Base-by-base conservation (phyloP, 2,329 filamentous ascomycete species). In the Cladosporium sp. region DNA sequence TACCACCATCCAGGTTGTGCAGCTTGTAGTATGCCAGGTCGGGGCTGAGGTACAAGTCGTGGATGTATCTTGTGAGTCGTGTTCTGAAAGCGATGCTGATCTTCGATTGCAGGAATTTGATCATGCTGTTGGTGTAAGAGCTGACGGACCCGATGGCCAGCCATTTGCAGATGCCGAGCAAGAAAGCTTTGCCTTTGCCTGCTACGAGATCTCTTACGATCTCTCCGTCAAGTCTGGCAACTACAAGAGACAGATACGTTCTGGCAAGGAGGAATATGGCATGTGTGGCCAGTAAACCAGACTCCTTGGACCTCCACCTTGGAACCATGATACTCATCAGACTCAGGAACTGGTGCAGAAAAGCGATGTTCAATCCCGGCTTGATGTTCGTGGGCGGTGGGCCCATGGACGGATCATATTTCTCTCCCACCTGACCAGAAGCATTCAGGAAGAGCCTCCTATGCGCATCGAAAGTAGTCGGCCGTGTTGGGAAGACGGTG, bases 11-110 rank as follows among this genome's bases (percentile, higher is more conserved):
- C 38, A 96, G 71, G 61, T 97, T 97, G 19, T 86, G 81, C 50
- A 98, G 74, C 68, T 95, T 97, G 71, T 97, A 98, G 69, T 95
- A 98, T 64, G 94, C 95, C 56, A 95, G 80, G 59, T 93, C 90
- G 50, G 94, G 86, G 66, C 95, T 95, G 13, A 98, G 79, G 63
- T 98, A 98, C 7, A 98, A 74, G 63, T 98, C 93, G 69, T 98
- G 93, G 48, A 98, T 95, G 67, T 98, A 98, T 59, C 93, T 78
- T 2, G 93, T 98, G 12, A 98, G 77, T 9, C 93, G 83, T 4
- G 93, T 98, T 36, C 93, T 84, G 78, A 98, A 98, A 29, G 94
- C 92, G 58, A 98, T 98, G 6, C 92, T 95, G 48, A 98, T 90
- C 73, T 98, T 98, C 43, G 88, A 92, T 70, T 98, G 92, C 55